A percentile compares a stretch with the other conserved stretches of the same genome.
phyloP scores from a whole-genome alignment of 257 asterid genomes.

The Primulina tabacum region DNA sequence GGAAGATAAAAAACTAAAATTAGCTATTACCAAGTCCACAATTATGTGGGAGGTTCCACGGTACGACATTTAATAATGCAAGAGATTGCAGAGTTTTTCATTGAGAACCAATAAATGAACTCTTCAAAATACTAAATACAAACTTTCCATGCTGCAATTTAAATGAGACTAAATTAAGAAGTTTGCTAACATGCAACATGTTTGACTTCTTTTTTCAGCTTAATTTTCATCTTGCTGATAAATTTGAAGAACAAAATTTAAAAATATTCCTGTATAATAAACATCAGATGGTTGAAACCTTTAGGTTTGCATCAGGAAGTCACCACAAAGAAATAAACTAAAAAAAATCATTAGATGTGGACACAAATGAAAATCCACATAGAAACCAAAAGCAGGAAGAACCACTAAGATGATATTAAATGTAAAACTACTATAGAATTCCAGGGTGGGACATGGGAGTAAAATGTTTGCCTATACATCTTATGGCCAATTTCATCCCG shows the following conservation, averaged over 20 bases:
- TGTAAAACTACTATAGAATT: background rate
- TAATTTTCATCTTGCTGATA: background rate
- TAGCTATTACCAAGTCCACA: slow-evolving; percentile 5
- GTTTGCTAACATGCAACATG: background rate
- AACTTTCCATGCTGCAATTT: background rate
- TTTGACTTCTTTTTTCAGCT: background rate
- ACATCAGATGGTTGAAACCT: background rate
- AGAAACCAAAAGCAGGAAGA: background rate
- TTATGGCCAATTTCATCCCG: background rate
- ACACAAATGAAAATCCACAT: background rate
- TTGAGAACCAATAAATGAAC: background rate
- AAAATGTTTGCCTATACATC: slow-evolving; percentile 5
- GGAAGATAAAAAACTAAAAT: slow-evolving; percentile 4
- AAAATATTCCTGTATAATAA: background rate
- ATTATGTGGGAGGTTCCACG: slow-evolving; percentile 6
- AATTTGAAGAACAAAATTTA: background rate
- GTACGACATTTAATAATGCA: background rate
- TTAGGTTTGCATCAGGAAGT: background rate
- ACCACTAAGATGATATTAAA: slow-evolving; percentile 6
- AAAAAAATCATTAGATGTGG: background rate
- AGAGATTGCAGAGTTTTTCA: background rate
- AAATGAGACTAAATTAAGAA: background rate
- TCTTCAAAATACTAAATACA: background rate
- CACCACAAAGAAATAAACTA: background rate
- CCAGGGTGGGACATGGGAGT: background rate